Percentiles rank a stretch among this genome's conserved stretches.
Evolutionary conservation across 208 protist genomes (phyloP).

Genomic region (Strigomonas culicis): DNA sequence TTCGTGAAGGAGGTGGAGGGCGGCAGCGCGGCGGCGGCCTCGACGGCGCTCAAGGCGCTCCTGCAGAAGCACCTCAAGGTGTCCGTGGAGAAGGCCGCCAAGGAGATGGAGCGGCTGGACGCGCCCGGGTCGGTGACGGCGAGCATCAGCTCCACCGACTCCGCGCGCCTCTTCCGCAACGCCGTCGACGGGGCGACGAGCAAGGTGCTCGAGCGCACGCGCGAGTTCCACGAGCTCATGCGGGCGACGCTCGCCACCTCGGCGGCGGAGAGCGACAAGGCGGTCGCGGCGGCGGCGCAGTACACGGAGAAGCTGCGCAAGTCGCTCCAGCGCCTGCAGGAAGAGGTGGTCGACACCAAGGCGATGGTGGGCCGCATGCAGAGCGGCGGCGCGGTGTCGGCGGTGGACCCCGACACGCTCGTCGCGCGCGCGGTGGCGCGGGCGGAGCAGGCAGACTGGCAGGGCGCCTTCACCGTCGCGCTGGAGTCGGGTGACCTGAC

Average conservation of each 20-base stretch:
- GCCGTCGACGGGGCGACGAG: slow-evolving; percentile 46
- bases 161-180: slow-evolving; percentile 55
- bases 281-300: slow-evolving; percentile 25
- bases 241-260: slow-evolving; percentile 33
- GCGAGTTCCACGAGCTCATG: slow-evolving; percentile 34
- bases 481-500: slow-evolving; percentile 71
- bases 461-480: slow-evolving; percentile 55
- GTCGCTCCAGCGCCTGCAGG: slow-evolving; percentile 34
- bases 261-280: slow-evolving; percentile 19
- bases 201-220: slow-evolving; percentile 28
- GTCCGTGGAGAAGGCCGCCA: slow-evolving; percentile 56
- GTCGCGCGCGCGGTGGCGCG: slow-evolving; percentile 45
- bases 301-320: slow-evolving; percentile 36
- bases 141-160: slow-evolving; percentile 61
- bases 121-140: slow-evolving; percentile 20
- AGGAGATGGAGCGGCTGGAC: slow-evolving; percentile 55
- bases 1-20: slow-evolving; percentile 69
- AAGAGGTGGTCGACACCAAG: slow-evolving; percentile 51
- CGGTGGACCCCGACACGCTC: slow-evolving; percentile 62
- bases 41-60: slow-evolving; percentile 52
- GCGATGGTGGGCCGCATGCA: slow-evolving; percentile 30
- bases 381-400: slow-evolving; percentile 15
- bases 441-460: slow-evolving; percentile 68
- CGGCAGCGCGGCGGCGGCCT: slow-evolving; percentile 41
- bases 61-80: slow-evolving; percentile 67